phyloP scores from a whole-genome alignment of 139 green algal genomes.

The Raphidocelis subcapitata region DNA sequence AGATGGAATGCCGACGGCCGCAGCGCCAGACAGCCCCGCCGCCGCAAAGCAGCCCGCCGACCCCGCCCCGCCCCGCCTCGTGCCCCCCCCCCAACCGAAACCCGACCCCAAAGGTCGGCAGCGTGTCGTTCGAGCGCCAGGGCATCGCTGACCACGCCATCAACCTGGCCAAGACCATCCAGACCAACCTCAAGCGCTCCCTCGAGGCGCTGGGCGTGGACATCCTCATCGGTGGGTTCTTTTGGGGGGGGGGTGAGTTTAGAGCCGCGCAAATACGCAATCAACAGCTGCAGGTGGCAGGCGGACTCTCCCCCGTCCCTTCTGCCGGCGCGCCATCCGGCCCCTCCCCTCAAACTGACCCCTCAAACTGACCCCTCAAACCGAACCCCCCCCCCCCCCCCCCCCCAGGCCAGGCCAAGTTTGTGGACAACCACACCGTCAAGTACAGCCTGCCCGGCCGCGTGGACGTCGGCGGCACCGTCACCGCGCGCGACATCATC shows the following conservation, averaged over 20 bases:
- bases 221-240: too few relatives aligned
- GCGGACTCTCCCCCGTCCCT: too few relatives aligned
- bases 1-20: neutral
- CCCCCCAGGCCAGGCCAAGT: slow-evolving; percentile 84
- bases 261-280: too few relatives aligned
- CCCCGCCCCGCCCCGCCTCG: slow-evolving; percentile 8
- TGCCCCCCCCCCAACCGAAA: too few relatives aligned
- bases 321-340: too few relatives aligned
- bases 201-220: slow-evolving; percentile 92
- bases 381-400: too few relatives aligned
- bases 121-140: slow-evolving; percentile 89
- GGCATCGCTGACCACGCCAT: slow-evolving; percentile 92
- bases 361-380: too few relatives aligned
- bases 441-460: slow-evolving; percentile 88
- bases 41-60: too few relatives aligned
- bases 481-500: slow-evolving; percentile 95
- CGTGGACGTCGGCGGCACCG: slow-evolving; percentile 88
- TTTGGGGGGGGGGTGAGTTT: too few relatives aligned
- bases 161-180: slow-evolving; percentile 87
- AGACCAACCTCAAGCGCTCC: slow-evolving; percentile 91
- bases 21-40: neutral
- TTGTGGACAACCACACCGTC: slow-evolving; percentile 82
- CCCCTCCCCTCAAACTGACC: too few relatives aligned
- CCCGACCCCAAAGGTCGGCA: slow-evolving; percentile 82
- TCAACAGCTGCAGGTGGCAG: too few relatives aligned